Conservation (phyloP, 2,329 filamentous ascomycete species). For the Polychaeton citri region DNA sequence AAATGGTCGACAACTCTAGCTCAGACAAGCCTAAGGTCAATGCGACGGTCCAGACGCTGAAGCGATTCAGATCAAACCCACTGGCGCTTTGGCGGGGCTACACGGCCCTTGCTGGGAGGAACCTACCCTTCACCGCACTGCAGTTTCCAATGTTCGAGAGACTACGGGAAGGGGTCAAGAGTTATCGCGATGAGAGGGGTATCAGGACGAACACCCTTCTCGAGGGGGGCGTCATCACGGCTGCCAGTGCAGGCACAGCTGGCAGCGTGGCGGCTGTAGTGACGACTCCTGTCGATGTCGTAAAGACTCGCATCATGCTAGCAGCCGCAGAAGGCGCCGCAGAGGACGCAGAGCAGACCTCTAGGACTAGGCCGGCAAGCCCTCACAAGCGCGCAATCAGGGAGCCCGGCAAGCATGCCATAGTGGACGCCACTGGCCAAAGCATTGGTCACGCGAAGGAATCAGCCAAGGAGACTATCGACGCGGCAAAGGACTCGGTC, state of each 20-base stretch:
- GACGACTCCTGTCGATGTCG: slow-evolving; percentile 81
- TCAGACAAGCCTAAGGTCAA: slow-evolving; percentile 20
- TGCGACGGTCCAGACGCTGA: slow-evolving; percentile 44
- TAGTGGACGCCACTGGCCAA: slow-evolving; percentile 30
- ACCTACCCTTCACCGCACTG: slow-evolving; percentile 74
- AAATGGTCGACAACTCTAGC: slow-evolving; percentile 50
- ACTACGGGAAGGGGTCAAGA: slow-evolving; percentile 42
- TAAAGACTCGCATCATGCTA: slow-evolving; percentile 85
- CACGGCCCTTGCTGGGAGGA: slow-evolving; percentile 65
- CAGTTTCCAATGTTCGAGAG: slow-evolving; percentile 82
- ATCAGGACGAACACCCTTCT: slow-evolving; percentile 33
- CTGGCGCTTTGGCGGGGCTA: slow-evolving; percentile 56
- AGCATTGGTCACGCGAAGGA: slow-evolving; percentile 18
- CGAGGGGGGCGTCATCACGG: slow-evolving; percentile 60
- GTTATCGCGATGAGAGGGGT: slow-evolving; percentile 27
- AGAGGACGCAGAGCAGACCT: slow-evolving; percentile 8
- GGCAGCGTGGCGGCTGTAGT: slow-evolving; percentile 63
- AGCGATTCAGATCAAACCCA: slow-evolving; percentile 42
- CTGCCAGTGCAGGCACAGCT: slow-evolving; percentile 57
- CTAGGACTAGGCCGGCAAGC: not conserved
- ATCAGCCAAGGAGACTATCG: slow-evolving; percentile 16
- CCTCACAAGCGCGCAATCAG: not conserved
- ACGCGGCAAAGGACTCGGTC: slow-evolving; percentile 16
- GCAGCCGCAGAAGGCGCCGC: slow-evolving; percentile 34
- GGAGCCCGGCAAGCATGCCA: slow-evolving; percentile 11